phyloP scores from a whole-genome alignment of 257 asterid genomes.

The Forsythia suspensa region DNA sequence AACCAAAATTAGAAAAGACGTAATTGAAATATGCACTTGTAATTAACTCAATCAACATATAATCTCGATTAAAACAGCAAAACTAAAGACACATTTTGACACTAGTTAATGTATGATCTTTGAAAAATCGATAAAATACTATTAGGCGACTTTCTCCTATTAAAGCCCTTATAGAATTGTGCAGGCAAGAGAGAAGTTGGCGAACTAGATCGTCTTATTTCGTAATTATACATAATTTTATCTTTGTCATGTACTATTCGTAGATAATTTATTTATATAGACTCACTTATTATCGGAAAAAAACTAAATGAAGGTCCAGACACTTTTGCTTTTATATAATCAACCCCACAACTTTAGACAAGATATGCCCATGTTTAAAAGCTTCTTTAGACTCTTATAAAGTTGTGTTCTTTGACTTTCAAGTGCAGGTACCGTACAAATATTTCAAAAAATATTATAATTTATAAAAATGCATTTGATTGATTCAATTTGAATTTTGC shows the following conservation, averaged over 20 bases:
- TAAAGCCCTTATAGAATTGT: background rate
- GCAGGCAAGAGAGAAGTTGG: background rate
- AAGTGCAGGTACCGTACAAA: background rate
- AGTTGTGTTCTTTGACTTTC: constrained; percentile 6
- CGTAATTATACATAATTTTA: background rate
- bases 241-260: no score
- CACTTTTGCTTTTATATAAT: constrained; percentile 16
- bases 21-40: background rate
- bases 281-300: background rate
- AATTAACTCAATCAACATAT: background rate
- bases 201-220: background rate
- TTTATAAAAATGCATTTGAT: background rate
- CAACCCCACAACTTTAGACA: constrained; percentile 10
- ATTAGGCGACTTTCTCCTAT: background rate
- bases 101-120: background rate
- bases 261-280: background rate
- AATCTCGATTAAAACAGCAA: no score
- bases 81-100: background rate
- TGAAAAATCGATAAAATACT: no score
- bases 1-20: background rate
- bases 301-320: background rate
- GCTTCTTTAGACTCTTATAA: constrained; percentile 14
- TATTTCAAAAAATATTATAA: background rate
- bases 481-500: background rate
- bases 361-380: constrained; percentile 9